Evolutionary conservation across 2,329 filamentous ascomycete species (phyloP), one percentile per base, ranked within the genome.

Genomic region (Torrubiella hemipterigena): DNA sequence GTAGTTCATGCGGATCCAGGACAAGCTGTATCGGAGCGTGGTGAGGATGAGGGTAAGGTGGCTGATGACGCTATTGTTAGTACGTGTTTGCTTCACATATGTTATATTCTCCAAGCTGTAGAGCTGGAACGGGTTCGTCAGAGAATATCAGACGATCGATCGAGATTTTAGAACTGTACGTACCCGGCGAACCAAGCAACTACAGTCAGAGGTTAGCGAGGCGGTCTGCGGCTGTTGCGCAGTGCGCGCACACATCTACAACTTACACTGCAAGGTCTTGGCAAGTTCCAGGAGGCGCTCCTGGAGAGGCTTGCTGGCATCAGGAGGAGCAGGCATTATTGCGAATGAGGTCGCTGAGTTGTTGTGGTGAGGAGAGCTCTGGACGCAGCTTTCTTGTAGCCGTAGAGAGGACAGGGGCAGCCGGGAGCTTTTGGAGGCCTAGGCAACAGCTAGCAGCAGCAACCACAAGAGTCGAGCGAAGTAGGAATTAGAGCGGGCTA

Each of bases 191-290:
- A 87, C 82, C 82, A 89, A 48, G 72, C 81, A 51, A 87, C 74
- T 78, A 40, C 29, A 42, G 33, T 42, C 46, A 41, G 32, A 41
- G 9, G 50, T 63, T 45, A 66, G 55, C 43, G 23, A 27, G 19
- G n/a, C 18, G 17, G 17, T n/a, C 16, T 14, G 27, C 20, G 24
- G 30, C 19, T 40, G 46, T 41, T 47, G 41, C 39, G 38, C 24
- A 38, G 37, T 41, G n/a, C 31, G 35, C 33, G 34, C 27, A 38
- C 19, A 38, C n/a, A 38, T 32, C 38, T 31, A 42, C 54, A 54
- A 75, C 63, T 57, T 75, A 81, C 89, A 98, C 67, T 96, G 91
- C 45, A 96, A 68, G 27, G 87, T 96, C 58, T 93, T 77, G 43
- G 80, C 86, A 45, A 96, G 69, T 45, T 73, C 67, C 48, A 84